A percentile compares a stretch with the other conserved stretches of the same genome.
phyloP scores from a whole-genome alignment of 108 stramenopile genomes.

The Mayamaea pseudoterrestris region DNA sequence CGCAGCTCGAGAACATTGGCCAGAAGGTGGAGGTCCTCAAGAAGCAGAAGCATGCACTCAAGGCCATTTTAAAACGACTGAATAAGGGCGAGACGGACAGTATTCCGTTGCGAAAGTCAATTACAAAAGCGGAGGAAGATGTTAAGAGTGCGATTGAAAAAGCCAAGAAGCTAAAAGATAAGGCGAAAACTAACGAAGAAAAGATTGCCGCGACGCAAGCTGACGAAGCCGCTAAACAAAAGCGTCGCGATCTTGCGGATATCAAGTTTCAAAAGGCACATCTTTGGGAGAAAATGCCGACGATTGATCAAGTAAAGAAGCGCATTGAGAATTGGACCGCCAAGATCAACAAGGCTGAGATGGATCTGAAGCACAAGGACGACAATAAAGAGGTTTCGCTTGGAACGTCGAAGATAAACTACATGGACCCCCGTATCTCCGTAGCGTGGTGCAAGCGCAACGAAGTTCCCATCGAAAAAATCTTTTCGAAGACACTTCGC shows the following conservation, averaged over 20 bases:
- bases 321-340: conserved; percentile 71
- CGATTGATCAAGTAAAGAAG: conserved; percentile 70
- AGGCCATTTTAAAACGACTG: conserved; percentile 53
- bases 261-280: conserved; percentile 77
- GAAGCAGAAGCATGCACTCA: conserved; percentile 78
- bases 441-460: conserved; percentile 99
- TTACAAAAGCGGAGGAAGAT: conserved; percentile 47
- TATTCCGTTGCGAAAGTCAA: conserved; percentile 66
- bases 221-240: conserved; percentile 71
- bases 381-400: conserved; percentile 98
- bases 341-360: conserved; percentile 84
- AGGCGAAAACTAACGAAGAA: conserved; percentile 86
- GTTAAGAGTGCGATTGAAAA: conserved; percentile 53
- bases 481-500: conserved; percentile 92
- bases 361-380: conserved; percentile 94
- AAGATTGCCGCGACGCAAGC: conserved; percentile 87
- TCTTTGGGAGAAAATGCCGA: conserved; percentile 82
- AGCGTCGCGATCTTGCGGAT: conserved; percentile 44
- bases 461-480: conserved; percentile 91
- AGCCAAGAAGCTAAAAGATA: conserved; percentile 87
- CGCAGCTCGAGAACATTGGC: conserved; percentile 62
- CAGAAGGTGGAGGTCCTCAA: conserved; percentile 70
- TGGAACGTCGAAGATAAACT: conserved; percentile 96
- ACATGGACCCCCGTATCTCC: conserved; percentile 98
- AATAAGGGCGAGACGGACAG: conserved; percentile 44